Conservation (phyloP, 495 filamentous ascomycete species). For the Penicillium herquei region DNA sequence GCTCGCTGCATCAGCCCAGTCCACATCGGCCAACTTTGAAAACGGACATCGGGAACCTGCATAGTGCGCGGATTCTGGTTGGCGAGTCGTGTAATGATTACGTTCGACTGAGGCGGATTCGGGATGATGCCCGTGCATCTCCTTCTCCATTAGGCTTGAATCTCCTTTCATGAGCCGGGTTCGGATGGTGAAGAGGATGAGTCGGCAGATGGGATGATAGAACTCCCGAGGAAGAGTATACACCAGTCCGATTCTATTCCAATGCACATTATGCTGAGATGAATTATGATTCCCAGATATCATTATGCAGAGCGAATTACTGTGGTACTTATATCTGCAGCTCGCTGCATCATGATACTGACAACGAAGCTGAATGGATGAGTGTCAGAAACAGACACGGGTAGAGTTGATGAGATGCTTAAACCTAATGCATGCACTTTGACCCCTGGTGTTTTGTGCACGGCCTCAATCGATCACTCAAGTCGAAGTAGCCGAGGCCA, state of each 20-base stretch:
- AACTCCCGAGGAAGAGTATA: background rate
- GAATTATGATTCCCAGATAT: too few species aligned
- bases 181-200: too few species aligned
- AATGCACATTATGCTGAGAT: background rate
- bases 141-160: background rate
- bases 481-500: too few species aligned
- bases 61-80: background rate
- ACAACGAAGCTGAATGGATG: too few species aligned
- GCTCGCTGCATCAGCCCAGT: background rate
- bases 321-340: too few species aligned
- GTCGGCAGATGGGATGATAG: background rate
- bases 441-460: too few species aligned
- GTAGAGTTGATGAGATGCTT: too few species aligned
- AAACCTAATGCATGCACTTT: too few species aligned
- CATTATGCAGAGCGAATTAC: too few species aligned
- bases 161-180: background rate
- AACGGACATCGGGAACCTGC: slow-evolving; percentile 2
- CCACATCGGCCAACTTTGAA: background rate
- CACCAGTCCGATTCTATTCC: background rate
- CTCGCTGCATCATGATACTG: too few species aligned
- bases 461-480: too few species aligned
- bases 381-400: too few species aligned
- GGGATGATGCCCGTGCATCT: background rate
- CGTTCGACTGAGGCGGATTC: background rate
- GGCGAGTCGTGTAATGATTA: background rate